Conservation (phyloP, 805 yeast genomes). For the Zygotorulaspora florentina region DNA sequence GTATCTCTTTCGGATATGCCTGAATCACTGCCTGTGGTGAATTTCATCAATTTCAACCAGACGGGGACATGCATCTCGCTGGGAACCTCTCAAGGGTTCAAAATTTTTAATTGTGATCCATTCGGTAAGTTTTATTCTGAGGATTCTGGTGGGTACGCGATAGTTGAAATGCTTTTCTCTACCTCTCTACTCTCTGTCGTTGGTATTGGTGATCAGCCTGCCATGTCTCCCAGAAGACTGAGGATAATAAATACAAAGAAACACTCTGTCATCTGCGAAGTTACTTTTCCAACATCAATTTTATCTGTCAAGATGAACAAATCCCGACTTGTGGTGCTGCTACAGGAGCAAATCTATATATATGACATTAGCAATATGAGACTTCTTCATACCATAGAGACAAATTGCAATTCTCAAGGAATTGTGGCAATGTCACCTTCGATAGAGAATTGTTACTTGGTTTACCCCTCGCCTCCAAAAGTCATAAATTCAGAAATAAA, state of each 20-base stretch:
- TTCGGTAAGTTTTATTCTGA: constrained; percentile 51
- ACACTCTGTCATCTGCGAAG: constrained; percentile 58
- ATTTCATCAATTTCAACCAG: constrained; percentile 66
- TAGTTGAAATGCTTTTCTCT: constrained; percentile 72
- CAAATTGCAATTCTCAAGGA: constrained; percentile 48
- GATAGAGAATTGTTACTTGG: constrained; percentile 50
- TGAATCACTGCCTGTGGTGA: constrained; percentile 29
- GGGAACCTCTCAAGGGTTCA: constrained; percentile 60
- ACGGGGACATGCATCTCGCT: constrained; percentile 68
- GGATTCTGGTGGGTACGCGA: constrained; percentile 53
- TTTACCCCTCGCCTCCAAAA: constrained; percentile 75
- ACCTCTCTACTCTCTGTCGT: constrained; percentile 69
- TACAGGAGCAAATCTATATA: constrained; percentile 62
- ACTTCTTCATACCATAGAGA: constrained; percentile 52
- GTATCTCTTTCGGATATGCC: constrained; percentile 5
- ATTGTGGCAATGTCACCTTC: constrained; percentile 58
- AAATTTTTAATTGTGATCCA: constrained; percentile 67
- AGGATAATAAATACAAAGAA: constrained; percentile 77
- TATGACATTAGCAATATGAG: constrained; percentile 72
- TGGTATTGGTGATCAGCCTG: constrained; percentile 65
- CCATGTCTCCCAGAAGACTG: constrained; percentile 73
- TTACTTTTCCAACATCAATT: constrained; percentile 62
- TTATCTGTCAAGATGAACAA: constrained; percentile 61
- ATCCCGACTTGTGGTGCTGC: constrained; percentile 55
- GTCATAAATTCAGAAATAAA: constrained; percentile 36